Evolutionary conservation across 306 rosid species (phyloP).

Genomic region (Ceratonia siliqua): DNA sequence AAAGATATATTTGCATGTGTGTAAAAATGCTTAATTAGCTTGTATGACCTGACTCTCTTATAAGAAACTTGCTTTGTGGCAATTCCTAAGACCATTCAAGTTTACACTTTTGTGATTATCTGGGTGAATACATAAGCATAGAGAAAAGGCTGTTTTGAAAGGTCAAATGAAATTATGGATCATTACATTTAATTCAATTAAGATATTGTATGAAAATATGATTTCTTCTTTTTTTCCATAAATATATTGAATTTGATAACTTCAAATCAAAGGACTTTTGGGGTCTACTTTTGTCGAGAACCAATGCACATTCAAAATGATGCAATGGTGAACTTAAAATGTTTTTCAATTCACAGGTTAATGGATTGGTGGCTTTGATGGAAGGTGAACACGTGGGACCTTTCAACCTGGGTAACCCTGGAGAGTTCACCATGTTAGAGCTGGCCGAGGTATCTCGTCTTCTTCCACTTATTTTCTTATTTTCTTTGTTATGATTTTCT

Average conservation of each 20-base stretch:
- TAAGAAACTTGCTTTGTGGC: neutral
- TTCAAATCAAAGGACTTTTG: slow-evolving; percentile 12
- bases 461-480: slow-evolving; percentile 20
- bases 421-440: slow-evolving; percentile 97
- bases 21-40: slow-evolving; percentile 11
- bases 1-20: slow-evolving; percentile 19
- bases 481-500: slow-evolving; percentile 5
- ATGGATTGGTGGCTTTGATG: slow-evolving; percentile 88
- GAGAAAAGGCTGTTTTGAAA: slow-evolving; percentile 4
- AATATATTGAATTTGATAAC: neutral
- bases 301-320: neutral
- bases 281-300: neutral
- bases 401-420: slow-evolving; percentile 95
- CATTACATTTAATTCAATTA: neutral
- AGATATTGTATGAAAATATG: neutral
- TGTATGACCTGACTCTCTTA: neutral
- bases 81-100: slow-evolving; percentile 15
- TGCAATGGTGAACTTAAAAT: slow-evolving; percentile 25
- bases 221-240: neutral
- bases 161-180: neutral
- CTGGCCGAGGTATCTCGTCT: slow-evolving; percentile 75
- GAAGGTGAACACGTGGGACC: slow-evolving; percentile 94
- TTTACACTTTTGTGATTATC: slow-evolving; percentile 15
- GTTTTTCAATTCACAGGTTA: slow-evolving; percentile 55
- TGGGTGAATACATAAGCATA: slow-evolving; percentile 19